Base-by-base conservation (phyloP, 2,329 filamentous ascomycete genomes). In the Endoconidiophora laricicola region DNA sequence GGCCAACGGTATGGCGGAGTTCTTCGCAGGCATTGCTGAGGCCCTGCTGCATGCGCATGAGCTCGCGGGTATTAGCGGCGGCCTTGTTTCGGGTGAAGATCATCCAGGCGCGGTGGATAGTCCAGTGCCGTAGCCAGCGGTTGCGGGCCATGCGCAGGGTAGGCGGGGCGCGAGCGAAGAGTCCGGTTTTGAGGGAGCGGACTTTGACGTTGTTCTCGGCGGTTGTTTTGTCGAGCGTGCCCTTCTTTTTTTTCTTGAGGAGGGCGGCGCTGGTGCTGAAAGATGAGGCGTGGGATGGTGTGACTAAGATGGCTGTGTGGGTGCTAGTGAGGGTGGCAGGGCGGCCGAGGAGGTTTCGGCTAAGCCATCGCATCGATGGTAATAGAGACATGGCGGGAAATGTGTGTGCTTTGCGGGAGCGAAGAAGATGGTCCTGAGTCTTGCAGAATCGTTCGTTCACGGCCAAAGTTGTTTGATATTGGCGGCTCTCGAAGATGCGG, bases 21-120 rank as follows among this genome's bases (percentile, higher is more conserved):
- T 84, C 85, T 69, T 96, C 91, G 66, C 86, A 93, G 22, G 91
- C 90, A 42, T 72, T 70, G 53, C 75, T 73, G 83, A 98, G 96
- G 60, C 77, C 78, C 61, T 85, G 81, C 67, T 88, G 87, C 69
- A 79, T 74, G 54, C 84, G 73, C 67, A 86, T 78, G 44, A 95
- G 73, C 63, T 88, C 85, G 49, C 72, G 68, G 61, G 84, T 73
- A 47, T 78, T 73, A 36, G 69, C 67, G 56, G 74, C 70, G 45
- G 79, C 79, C 59, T 79, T 73, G 62, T 83, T 76, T 57, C 80
- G 74, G 59, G 81, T 79, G 67, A 82, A 83, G 26, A 96, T 72
- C 59, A 85, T 74, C 86, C 88, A 96, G 20, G 90, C 90, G 58
- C 91, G 87, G 71, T 96, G 88, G 65, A 98, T 96, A 47, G 91